Evolutionary conservation across 2,329 filamentous ascomycete species (phyloP), one percentile per base, ranked within the genome.

Genomic region (Thielaviopsis populi): DNA sequence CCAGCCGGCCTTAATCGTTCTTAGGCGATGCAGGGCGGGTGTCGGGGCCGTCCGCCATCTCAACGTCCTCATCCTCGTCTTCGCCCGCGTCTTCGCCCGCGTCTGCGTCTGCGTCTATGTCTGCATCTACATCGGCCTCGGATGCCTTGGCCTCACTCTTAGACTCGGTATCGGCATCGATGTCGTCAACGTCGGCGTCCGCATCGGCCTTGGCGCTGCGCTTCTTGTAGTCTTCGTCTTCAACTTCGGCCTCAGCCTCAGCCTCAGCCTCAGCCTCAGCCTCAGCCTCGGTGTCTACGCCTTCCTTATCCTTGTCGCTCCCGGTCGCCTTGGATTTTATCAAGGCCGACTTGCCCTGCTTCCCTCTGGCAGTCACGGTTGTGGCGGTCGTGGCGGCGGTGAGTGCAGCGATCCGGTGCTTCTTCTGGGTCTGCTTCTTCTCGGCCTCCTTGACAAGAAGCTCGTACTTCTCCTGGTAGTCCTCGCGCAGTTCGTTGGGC

Each of bases 401-500:
- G 5, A 42, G 42, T 3, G 62, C 64, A 63, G 64, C 58, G 64
- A 61, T 41, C 46, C n/a, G 15, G 13, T 19, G 8, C 53, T 56
- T 56, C 15, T 56, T 33, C 53, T 42, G 42, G 15, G 41, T 63
- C 68, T 67, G 68, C 17, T 63, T 66, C 48, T 65, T 63, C 37
- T 65, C 74, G 27, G 68, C 74, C 46, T 75, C 74, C 68, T 75
- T 75, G 48, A 75, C 68, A 62, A 74, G 74, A 60, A 74, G 69
- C 63, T 77, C 74, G 61, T 75, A 75, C 24, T 74, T 75, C 3
- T 72, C 68, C 66, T 79, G 74, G 63, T 77, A 83, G 61, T 77
- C 76, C 30, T 80, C 78, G 69, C 77, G 79, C 60, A 79, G 75
- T 24, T 71, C 72, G 54, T 79, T 75, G 3, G 78, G 71, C 15